These are phyloP conservation scores for Vigna mungo DNA, from an alignment of 306 rosid species.

Conservation along the genomic window DNA sequence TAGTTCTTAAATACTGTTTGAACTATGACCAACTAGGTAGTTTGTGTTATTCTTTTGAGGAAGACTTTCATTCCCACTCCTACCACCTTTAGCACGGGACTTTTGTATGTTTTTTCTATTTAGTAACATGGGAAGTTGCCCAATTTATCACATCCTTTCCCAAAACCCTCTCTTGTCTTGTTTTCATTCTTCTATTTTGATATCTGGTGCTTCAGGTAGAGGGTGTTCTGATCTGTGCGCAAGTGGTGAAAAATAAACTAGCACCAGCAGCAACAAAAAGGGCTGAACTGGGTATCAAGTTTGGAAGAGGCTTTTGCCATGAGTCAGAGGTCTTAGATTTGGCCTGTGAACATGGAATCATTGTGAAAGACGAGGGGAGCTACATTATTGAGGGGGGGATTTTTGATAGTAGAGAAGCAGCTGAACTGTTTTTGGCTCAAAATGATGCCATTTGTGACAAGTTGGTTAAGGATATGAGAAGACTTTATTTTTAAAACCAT, in stretches of 20 bases:
- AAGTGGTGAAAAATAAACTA: slow-evolving; percentile 83
- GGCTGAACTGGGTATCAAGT: slow-evolving; percentile 69
- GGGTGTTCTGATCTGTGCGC: slow-evolving; percentile 62
- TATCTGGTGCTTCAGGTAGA: slow-evolving; percentile 58
- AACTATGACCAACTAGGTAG: slow-evolving; percentile 12
- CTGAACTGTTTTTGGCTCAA: slow-evolving; percentile 57
- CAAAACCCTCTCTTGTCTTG: not conserved
- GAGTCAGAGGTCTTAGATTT: slow-evolving; percentile 77
- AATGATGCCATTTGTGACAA: slow-evolving; percentile 54
- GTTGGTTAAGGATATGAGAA: slow-evolving; percentile 60
- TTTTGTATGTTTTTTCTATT: slow-evolving; percentile 13
- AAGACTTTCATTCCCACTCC: slow-evolving; percentile 1
- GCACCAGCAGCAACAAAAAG: slow-evolving; percentile 71
- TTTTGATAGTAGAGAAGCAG: slow-evolving; percentile 58
- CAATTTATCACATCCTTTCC: slow-evolving; percentile 2
- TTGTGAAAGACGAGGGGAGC: slow-evolving; percentile 59
- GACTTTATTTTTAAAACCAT: slow-evolving; percentile 49
- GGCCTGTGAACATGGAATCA: slow-evolving; percentile 76
- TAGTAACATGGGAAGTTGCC: slow-evolving; percentile 11
- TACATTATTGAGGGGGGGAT: slow-evolving; percentile 60
- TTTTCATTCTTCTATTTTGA: slow-evolving; percentile 24
- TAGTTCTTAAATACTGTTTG: slow-evolving; percentile 17
- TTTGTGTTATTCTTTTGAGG: slow-evolving; percentile 14
- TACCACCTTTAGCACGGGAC: not conserved
- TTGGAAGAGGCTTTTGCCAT: slow-evolving; percentile 75